A percentile compares a stretch with the other conserved stretches of the same genome.
These are phyloP conservation scores for Dendrocalamus sinicus DNA, from an alignment of 176 grass and related monocot genomes.

Conservation along the genomic window DNA sequence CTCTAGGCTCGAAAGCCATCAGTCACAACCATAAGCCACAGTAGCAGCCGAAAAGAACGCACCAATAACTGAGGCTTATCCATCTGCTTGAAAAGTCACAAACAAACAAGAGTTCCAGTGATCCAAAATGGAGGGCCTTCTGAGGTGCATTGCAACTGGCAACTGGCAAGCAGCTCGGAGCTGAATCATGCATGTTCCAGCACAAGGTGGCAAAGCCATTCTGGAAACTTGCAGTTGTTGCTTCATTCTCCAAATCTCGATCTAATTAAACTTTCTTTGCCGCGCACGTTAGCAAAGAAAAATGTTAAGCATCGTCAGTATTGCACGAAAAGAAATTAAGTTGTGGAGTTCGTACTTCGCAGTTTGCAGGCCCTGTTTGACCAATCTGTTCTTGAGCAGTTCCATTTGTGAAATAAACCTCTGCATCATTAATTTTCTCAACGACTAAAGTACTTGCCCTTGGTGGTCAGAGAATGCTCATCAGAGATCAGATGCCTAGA, in stretches of 20 bases:
- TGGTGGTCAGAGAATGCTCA: constrained; percentile 28
- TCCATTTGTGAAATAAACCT: constrained; percentile 2
- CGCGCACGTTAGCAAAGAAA: not conserved
- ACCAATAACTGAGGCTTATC: not conserved
- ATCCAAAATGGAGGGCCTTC: not conserved
- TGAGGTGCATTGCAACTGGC: constrained; percentile 28
- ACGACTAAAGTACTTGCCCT: constrained; percentile 36
- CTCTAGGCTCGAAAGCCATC: too few relatives aligned
- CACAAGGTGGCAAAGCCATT: constrained; percentile 5
- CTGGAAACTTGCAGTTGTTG: constrained; percentile 44
- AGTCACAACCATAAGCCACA: too few relatives aligned
- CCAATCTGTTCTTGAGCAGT: not conserved
- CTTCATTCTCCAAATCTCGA: not conserved
- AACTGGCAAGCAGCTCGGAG: not conserved
- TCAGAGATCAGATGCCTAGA: constrained; percentile 15
- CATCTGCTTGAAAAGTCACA: constrained; percentile 47
- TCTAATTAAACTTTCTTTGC: constrained; percentile 12
- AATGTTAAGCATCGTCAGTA: not conserved
- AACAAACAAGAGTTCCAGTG: constrained; percentile 29
- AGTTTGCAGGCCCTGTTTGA: constrained; percentile 18
- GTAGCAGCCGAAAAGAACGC: too few relatives aligned
- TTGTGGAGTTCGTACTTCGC: not conserved
- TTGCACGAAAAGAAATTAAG: constrained; percentile 28
- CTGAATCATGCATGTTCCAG: constrained; percentile 36
- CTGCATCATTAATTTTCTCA: not conserved